Base-by-base conservation (phyloP, 768 basidiomycete species). In the Boletus tomentosulus region DNA sequence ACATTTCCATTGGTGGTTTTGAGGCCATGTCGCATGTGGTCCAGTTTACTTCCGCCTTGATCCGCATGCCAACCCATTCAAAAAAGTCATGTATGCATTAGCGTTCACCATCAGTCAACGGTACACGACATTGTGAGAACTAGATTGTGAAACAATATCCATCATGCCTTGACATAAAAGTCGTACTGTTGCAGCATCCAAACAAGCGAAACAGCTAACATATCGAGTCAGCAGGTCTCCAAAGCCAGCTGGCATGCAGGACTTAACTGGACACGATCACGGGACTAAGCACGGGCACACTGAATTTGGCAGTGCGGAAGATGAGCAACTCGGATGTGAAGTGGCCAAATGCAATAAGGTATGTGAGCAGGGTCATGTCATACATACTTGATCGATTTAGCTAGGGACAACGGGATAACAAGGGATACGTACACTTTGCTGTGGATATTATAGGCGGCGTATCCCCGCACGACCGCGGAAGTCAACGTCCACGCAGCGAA, bases 401-500 rank as follows among this genome's bases (percentile, higher is more conserved):
- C 57, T 49, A 57, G 22, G 46, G 55, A 37, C 37, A 1, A 33
- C 9, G 11, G 16, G 22, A 19, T 28, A 13, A 11, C 19, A 27
- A 30, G 9, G 19, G 48, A 41, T 11, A 74, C 85, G 59, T 66
- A 95, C 96, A 78, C 74, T 73, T 91, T 91, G 65, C 84, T 77
- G 54, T 85, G 74, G 60, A 98, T 89, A 66, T 98, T 78, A 72
- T 94, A 98, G 6, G 96, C 93, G 11, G 92, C 90, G 62, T 94
- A 94, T 46, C 78, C 74, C 34, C 96, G 85, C 46, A 98, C 84
- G 44, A 88, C 73, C 24, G 89, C 91, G 8, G 92, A 83, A 5
- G 88, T 86, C 48, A 96, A 69, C 0, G 95, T 98, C 96, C 96
- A 99, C 1, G 83, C 78, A 1, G 82, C 95, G 66, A 97, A 97